Evolutionary conservation across 345 rosid genomes (phyloP).

Genomic region (Nasturtium officinale): DNA sequence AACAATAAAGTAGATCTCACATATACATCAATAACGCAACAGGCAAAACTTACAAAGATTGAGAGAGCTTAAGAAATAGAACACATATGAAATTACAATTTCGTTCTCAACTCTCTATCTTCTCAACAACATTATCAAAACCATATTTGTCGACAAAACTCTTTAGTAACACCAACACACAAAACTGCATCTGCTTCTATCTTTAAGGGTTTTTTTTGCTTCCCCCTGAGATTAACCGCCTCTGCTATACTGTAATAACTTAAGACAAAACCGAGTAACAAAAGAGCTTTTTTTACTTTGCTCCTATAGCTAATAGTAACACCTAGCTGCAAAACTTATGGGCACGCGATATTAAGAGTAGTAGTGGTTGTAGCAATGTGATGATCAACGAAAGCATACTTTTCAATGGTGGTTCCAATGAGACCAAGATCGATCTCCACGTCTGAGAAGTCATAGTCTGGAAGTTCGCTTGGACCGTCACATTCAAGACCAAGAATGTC

Average conservation of each 20-base stretch:
- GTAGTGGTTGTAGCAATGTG: conserved; percentile 33
- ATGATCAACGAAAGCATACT: conserved; percentile 33
- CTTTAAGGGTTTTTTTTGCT: conserved; percentile 22
- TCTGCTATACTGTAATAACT: conserved; percentile 39
- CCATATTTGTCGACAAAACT: conserved; percentile 37
- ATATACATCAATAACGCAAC: conserved; percentile 30
- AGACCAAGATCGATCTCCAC: conserved; percentile 59
- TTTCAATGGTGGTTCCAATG: conserved; percentile 49
- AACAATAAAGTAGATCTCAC: conserved; percentile 32
- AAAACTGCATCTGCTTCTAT: conserved; percentile 40
- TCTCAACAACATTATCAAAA: conserved; percentile 34
- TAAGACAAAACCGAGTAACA: conserved; percentile 16
- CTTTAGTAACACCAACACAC: conserved; percentile 40
- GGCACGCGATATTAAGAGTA: conserved; percentile 65
- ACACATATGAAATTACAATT: conserved; percentile 12
- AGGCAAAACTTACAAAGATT: conserved; percentile 47
- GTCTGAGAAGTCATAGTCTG: conserved; percentile 69
- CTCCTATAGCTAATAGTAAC: conserved; percentile 41
- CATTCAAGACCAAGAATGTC: conserved; percentile 53
- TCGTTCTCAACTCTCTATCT: conserved; percentile 15
- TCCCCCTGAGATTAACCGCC: conserved; percentile 32
- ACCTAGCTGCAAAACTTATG: conserved; percentile 86
- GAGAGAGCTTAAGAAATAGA: conserved; percentile 24
- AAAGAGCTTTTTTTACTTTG: conserved; percentile 18
- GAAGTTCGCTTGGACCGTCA: conserved; percentile 65